A percentile compares a stretch with the other conserved stretches of the same genome.
Conservation (phyloP, 2,329 filamentous ascomycete genomes). For the Pestalotiopsis sp. region DNA sequence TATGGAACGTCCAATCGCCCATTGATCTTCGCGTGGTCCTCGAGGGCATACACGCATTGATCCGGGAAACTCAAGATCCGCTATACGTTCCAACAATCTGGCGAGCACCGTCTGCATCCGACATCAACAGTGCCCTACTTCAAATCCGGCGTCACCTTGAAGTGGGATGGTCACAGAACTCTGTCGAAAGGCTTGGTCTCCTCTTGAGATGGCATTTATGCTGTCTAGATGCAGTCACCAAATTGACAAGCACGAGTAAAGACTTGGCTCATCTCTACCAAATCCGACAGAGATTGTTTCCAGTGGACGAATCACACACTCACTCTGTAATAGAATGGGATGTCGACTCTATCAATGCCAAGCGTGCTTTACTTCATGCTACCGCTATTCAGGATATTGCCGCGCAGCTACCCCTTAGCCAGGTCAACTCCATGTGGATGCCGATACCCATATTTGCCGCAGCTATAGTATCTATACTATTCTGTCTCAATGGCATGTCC, state of each 20-base stretch:
- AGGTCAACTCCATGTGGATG: constrained; percentile 11
- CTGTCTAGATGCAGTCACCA: background rate
- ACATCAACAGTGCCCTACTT: background rate
- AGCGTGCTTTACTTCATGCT: constrained; percentile 10
- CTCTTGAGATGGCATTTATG: constrained; percentile 7
- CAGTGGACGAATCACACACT: background rate
- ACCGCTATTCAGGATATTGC: constrained; percentile 9
- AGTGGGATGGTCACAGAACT: background rate
- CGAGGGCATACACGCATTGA: constrained; percentile 4
- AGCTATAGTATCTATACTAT: background rate
- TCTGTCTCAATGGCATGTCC: constrained; percentile 6
- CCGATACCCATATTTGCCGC: constrained; percentile 11
- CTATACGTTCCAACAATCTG: background rate
- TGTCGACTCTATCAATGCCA: background rate
- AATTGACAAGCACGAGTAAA: background rate
- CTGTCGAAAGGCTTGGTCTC: constrained; percentile 5
- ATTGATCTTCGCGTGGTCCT: constrained; percentile 12
- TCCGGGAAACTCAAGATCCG: constrained; percentile 3
- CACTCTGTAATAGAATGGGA: background rate
- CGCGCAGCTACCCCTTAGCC: constrained; percentile 4
- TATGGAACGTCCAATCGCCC: background rate
- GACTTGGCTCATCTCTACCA: background rate
- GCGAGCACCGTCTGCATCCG: background rate
- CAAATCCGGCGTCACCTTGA: background rate
- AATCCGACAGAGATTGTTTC: constrained; percentile 4